These are phyloP conservation scores for Ceratobasidium papillatum DNA, from an alignment of 1,284 basidiomycete genomes.

Conservation along the genomic window DNA sequence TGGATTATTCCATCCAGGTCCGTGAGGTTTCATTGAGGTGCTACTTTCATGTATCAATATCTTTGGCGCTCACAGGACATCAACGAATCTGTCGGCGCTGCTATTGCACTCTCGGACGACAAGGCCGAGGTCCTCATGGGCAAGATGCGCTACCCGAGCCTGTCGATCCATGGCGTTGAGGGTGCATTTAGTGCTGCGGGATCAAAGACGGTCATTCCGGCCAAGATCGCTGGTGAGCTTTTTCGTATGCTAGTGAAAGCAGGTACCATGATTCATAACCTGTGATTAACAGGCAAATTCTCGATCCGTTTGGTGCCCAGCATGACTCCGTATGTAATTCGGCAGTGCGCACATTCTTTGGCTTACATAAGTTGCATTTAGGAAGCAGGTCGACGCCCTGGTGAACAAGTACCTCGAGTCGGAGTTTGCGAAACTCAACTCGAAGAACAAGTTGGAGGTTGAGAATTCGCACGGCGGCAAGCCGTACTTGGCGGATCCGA, in stretches of 20 bases:
- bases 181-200: conserved; percentile 92
- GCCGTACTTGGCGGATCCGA: conserved; percentile 75
- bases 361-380: conserved; percentile 10
- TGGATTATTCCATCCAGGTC: conserved; percentile 40
- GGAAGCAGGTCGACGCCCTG: conserved; percentile 71
- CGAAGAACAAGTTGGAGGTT: conserved; percentile 78
- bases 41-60: background rate
- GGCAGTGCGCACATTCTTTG: conserved; percentile 3
- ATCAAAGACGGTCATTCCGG: conserved; percentile 94
- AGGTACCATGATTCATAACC: background rate
- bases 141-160: conserved; percentile 85
- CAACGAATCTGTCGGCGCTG: conserved; percentile 79
- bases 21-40: background rate
- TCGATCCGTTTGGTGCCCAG: conserved; percentile 77
- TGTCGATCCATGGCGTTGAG: conserved; percentile 96
- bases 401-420: conserved; percentile 76
- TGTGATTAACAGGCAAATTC: conserved; percentile 69
- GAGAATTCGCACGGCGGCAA: conserved; percentile 84
- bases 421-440: conserved; percentile 85
- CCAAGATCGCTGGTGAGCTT: conserved; percentile 74
- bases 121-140: conserved; percentile 90
- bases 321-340: conserved; percentile 40
- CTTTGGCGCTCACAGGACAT: conserved; percentile 67
- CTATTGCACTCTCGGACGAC: conserved; percentile 80
- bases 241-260: conserved; percentile 45